Base-by-base conservation (phyloP, 129 eudicot species). In the Helianthus annuus region DNA sequence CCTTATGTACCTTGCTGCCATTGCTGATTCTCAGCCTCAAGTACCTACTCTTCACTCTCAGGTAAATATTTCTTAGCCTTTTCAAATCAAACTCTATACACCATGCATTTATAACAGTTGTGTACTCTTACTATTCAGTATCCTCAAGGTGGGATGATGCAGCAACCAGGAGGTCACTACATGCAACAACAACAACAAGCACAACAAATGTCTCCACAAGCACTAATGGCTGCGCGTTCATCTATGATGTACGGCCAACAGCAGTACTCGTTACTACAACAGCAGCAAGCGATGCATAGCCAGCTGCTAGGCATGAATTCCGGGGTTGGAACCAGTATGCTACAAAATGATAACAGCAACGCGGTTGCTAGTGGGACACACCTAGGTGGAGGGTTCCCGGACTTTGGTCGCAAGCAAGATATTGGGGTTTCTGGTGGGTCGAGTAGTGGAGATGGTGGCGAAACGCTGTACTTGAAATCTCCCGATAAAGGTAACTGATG, bases 1-100 rank as follows among this genome's bases (percentile, higher is more conserved):
- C 81, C 86, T 90, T 45, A 90, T 90, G 97, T 90, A 90, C 86
- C 98, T 94, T 69, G 98, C 98, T 76, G 97, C 98, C 38, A 94
- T 94, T 74, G 98, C 98, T 79, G 98, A 90, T 71, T 81, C 94
- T 65, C 97, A 90, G 61, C 97, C 98, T 60, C 97, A 90, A 70
- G 96, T 90, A 61, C 91, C 98, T 5, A 76, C 86, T 72, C 87
- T 93, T 90, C 91, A 87, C 81, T 90, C 96, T 68, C 94, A 87
- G 91, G 96, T 90, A 70, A 70, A 15, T 5, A 22, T 62, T 19
- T 56, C 14, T 15, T 36, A 2, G 27, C 29, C 14, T 52, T 11
- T 15, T 13, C 3, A 14, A 24, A 40, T 6, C 45, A 40, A 6
- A 5, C 45, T 5, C 8, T 40, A 1, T 48, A 45, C n/a, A 53